Percentiles rank a stretch among this genome's conserved stretches.
These are phyloP conservation scores for Ceriops tagal DNA, from an alignment of 345 rosid species.

Conservation along the genomic window DNA sequence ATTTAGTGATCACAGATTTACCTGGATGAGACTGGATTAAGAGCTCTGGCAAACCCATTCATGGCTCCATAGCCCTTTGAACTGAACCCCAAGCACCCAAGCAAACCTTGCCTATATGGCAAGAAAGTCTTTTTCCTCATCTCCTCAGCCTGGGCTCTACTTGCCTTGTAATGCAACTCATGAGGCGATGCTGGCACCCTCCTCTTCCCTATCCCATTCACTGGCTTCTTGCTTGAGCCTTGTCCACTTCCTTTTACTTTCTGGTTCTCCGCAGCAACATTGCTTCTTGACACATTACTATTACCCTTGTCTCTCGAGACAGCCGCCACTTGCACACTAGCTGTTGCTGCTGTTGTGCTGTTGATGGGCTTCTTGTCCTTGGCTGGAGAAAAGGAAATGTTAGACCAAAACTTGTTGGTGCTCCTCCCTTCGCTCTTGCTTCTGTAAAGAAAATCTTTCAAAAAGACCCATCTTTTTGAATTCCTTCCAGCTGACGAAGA, in stretches of 20 bases:
- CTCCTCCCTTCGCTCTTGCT: slow-evolving; percentile 94
- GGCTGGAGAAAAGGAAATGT: slow-evolving; percentile 48
- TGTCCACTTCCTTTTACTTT: slow-evolving; percentile 20
- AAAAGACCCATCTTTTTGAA: slow-evolving; percentile 88
- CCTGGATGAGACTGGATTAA: slow-evolving; percentile 92
- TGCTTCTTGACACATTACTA: neutral
- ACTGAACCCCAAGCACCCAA: slow-evolving; percentile 94
- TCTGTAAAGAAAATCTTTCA: slow-evolving; percentile 77
- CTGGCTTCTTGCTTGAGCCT: slow-evolving; percentile 36
- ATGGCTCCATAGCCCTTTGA: slow-evolving; percentile 94
- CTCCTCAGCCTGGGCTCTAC: slow-evolving; percentile 93
- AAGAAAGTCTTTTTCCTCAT: slow-evolving; percentile 90
- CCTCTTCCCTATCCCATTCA: slow-evolving; percentile 57
- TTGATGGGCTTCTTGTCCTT: slow-evolving; percentile 47
- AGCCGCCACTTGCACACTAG: neutral
- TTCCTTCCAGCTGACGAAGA: slow-evolving; percentile 87
- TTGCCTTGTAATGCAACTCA: slow-evolving; percentile 84
- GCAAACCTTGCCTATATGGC: slow-evolving; percentile 89
- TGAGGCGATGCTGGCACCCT: slow-evolving; percentile 81
- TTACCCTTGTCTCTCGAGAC: slow-evolving; percentile 23
- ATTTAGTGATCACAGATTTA: slow-evolving; percentile 14
- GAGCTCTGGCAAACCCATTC: slow-evolving; percentile 80
- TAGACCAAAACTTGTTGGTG: slow-evolving; percentile 56
- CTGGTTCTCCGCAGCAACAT: slow-evolving; percentile 11
- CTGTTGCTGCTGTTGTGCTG: neutral